These are phyloP conservation scores for Carnegiea gigantea DNA, from an alignment of 179 eudicot species.

Conservation along the genomic window DNA sequence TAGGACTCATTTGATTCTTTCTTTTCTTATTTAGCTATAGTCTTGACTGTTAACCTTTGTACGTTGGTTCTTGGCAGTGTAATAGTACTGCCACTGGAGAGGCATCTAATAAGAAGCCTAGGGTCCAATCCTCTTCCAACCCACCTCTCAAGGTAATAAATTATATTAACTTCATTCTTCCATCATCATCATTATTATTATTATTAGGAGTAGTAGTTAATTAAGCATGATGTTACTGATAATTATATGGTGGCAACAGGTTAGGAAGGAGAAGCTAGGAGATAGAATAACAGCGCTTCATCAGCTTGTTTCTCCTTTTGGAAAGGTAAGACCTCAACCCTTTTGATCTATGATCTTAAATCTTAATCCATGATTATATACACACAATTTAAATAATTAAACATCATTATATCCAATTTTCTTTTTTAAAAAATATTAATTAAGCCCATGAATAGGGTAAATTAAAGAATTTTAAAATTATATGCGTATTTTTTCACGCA, in stretches of 20 bases:
- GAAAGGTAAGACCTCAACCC: constrained; percentile 57
- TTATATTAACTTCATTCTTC: neutral
- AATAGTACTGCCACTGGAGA: constrained; percentile 63
- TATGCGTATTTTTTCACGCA: neutral
- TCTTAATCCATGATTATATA: too few relatives aligned
- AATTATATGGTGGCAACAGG: constrained; percentile 36
- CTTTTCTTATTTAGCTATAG: too few relatives aligned
- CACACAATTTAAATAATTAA: too few relatives aligned
- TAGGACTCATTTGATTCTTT: neutral
- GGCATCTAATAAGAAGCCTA: constrained; percentile 67
- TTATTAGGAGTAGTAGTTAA: too few relatives aligned
- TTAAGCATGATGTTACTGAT: neutral
- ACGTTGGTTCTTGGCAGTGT: constrained; percentile 41
- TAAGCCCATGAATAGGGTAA: neutral
- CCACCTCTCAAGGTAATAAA: constrained; percentile 75
- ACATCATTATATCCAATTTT: neutral
- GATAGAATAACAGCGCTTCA: constrained; percentile 97
- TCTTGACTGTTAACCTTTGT: neutral
- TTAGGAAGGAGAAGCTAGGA: constrained; percentile 96
- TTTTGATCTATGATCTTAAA: neutral
- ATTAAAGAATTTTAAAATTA: neutral
- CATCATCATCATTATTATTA: neutral
- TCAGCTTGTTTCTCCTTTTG: constrained; percentile 98
- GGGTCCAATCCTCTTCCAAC: constrained; percentile 70
- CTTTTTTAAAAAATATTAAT: neutral